phyloP scores from a whole-genome alignment of 441 rosid species.

The Viola pubescens region DNA sequence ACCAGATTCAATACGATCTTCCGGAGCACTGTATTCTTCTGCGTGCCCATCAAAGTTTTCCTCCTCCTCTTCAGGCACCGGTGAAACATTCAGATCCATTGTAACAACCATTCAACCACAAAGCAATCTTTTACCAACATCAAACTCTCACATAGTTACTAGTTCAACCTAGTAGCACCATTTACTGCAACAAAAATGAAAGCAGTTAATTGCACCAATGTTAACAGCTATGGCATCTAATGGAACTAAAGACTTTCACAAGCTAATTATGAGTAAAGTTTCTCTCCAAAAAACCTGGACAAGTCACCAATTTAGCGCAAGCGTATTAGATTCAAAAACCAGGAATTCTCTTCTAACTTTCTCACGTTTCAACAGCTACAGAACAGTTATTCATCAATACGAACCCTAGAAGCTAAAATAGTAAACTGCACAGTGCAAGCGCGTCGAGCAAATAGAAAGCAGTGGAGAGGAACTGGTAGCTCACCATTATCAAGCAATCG shows the following conservation, averaged over 20 bases:
- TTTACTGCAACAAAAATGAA: not conserved
- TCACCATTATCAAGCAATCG: conserved; percentile 13
- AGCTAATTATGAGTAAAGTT: too few species aligned
- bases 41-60: conserved; percentile 53
- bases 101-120: conserved; percentile 61
- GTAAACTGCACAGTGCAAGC: not conserved
- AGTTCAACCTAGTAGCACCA: not conserved
- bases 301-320: too few species aligned
- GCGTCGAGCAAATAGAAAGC: too few species aligned
- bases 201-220: not conserved
- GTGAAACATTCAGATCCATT: conserved; percentile 90
- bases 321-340: too few species aligned
- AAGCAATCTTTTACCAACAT: not conserved
- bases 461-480: conserved; percentile 2
- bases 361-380: too few species aligned
- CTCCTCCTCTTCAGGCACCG: conserved; percentile 98
- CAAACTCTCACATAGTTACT: not conserved
- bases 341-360: too few species aligned
- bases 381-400: too few species aligned
- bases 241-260: too few species aligned
- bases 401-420: not conserved
- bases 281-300: too few species aligned
- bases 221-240: too few species aligned
- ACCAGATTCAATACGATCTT: conserved; percentile 58
- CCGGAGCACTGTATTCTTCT: conserved; percentile 40